Conservation (phyloP, 1,284 basidiomycete species). For the Ceratorhiza oryzae-sativae region DNA sequence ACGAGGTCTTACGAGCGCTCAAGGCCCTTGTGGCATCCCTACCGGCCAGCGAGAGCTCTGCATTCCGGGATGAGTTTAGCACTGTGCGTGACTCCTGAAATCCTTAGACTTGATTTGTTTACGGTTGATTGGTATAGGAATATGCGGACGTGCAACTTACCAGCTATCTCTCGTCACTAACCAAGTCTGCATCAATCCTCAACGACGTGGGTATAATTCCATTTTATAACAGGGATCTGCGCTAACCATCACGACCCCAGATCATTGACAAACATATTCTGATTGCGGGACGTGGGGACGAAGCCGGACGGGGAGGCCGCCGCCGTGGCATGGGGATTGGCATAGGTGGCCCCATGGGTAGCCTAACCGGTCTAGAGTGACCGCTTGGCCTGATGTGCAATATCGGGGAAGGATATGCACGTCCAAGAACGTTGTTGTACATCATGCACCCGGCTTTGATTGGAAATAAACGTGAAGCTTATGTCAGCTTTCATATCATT, state of each 20-base stretch:
- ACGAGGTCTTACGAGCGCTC: slow-evolving; percentile 82
- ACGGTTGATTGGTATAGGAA: slow-evolving; percentile 64
- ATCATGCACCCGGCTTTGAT: neutral
- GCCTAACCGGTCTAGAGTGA: slow-evolving; percentile 31
- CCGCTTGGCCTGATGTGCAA: slow-evolving; percentile 12
- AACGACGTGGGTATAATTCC: slow-evolving; percentile 75
- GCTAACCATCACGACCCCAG: slow-evolving; percentile 51
- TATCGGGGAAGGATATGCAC: neutral
- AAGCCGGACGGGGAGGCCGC: slow-evolving; percentile 30
- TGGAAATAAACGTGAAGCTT: slow-evolving; percentile 2
- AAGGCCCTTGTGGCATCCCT: slow-evolving; percentile 85
- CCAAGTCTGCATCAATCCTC: slow-evolving; percentile 83
- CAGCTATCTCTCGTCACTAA: slow-evolving; percentile 84
- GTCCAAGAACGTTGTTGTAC: neutral
- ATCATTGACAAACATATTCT: slow-evolving; percentile 35
- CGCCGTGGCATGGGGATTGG: slow-evolving; percentile 37
- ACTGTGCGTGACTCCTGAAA: slow-evolving; percentile 61
- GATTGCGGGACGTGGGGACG: slow-evolving; percentile 38
- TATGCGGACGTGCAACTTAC: slow-evolving; percentile 95
- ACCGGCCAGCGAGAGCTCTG: slow-evolving; percentile 80
- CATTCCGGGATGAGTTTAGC: slow-evolving; percentile 84
- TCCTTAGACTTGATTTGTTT: slow-evolving; percentile 10
- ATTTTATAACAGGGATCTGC: slow-evolving; percentile 52
- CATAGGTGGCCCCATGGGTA: slow-evolving; percentile 37
- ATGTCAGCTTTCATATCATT: neutral